Base-by-base conservation (phyloP, 2,329 filamentous ascomycete species). In the Meredithiella fracta region DNA sequence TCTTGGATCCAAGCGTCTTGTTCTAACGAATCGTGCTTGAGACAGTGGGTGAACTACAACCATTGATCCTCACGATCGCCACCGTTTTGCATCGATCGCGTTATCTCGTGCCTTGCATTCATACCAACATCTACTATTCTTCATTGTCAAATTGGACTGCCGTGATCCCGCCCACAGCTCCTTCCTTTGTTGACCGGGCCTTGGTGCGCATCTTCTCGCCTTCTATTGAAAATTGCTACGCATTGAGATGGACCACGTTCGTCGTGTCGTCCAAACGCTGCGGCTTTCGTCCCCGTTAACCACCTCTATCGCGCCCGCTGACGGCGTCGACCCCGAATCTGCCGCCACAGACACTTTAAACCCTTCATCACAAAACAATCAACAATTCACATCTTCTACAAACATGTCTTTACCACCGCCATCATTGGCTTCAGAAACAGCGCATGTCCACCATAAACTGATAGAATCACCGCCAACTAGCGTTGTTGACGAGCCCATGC, bases 401-500 rank as follows among this genome's bases (percentile, higher is more conserved):
- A 11, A 47, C 17, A 47, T 47, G 20, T 47, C 44, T 25, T 11
- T 51, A 15, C 20, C 15, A 31, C 29, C 31, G 31, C 25, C 49
- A 5, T 31, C 26, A 34, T 17, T 20, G 11, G 22, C 29, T 17
- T 26, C 25, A 5, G 23, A 22, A 14, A 34, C 23, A 8, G 11
- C 49, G 15, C 20, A n/a, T 17, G 20, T 20, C 2, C 15, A 22
- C 3, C 40, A 44, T 44, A 44, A 49, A 29, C 23, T 50, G 11
- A 58, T 58, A 42, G 56, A 58, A 34, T 58, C 56, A 20, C 56
- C 56, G 34, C 56, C 56, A 23, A 54, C 52, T 23, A 58, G 56
- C 52, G 38, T 58, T 42, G 47, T 31, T 26, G 56, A 44, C 29
- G 56, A 58, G 11, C 25, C 22, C 20, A 51, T 42, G 34, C 8